phyloP scores from a whole-genome alignment of 495 filamentous ascomycete species.

The Neurospora sp. region DNA sequence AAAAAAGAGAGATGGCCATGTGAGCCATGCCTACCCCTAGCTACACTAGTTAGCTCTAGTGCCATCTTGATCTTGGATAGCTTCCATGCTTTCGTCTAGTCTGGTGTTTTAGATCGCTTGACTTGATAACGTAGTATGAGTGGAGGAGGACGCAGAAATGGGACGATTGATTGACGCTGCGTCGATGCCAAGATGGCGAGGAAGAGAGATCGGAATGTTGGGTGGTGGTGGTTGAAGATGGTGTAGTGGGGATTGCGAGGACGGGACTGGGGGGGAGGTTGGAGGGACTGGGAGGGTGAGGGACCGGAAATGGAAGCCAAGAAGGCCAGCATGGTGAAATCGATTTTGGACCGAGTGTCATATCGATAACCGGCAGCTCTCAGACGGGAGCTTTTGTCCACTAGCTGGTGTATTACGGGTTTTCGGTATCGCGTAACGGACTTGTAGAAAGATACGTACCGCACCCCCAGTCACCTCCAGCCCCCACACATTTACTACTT shows the following conservation, averaged over 20 bases:
- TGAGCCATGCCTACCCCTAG: background rate
- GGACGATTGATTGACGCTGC: background rate
- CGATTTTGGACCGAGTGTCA: background rate
- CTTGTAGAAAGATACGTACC: too few relatives aligned
- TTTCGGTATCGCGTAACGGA: too few relatives aligned
- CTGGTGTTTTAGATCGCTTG: background rate
- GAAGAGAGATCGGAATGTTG: background rate
- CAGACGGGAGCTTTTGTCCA: background rate
- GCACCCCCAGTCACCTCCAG: too few relatives aligned
- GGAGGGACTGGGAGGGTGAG: background rate
- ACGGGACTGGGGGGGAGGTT: background rate
- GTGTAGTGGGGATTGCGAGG: constrained; percentile 1
- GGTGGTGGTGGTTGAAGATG: background rate
- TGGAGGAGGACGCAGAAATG: background rate
- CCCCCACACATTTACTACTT: too few relatives aligned
- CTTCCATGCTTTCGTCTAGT: background rate
- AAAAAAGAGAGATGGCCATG: background rate
- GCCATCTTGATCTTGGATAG: background rate
- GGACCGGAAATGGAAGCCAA: background rate
- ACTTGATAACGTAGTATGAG: background rate
- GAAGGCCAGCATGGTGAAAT: background rate
- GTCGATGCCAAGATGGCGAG: background rate
- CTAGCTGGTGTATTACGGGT: background rate
- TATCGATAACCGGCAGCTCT: background rate
- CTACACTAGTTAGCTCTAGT: background rate